Conservation (phyloP, 2,329 filamentous ascomycete species). For the Rhynchosporium agropyri region DNA sequence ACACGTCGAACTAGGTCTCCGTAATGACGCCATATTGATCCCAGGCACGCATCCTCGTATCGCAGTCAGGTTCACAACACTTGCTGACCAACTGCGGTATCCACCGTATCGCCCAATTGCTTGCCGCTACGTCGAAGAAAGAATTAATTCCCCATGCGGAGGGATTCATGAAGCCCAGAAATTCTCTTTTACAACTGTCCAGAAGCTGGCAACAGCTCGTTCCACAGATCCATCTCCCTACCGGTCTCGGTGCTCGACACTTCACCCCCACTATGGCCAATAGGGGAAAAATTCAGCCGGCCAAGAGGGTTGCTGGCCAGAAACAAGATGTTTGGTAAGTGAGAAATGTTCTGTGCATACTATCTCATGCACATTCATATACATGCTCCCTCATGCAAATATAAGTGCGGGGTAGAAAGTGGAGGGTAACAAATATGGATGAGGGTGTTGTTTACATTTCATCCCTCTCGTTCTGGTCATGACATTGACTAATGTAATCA, state of each 20-base stretch:
- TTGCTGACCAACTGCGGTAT: conserved; percentile 1
- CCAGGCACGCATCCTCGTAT: neutral
- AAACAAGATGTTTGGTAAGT: conserved; percentile 61
- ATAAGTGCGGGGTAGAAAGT: conserved; percentile 18
- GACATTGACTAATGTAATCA: conserved; percentile 56
- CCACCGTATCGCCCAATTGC: conserved; percentile 1
- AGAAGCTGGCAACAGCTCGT: conserved; percentile 18
- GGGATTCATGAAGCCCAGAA: conserved; percentile 24
- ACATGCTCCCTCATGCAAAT: neutral
- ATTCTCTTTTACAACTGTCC: conserved; percentile 18
- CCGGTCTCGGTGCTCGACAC: conserved; percentile 29
- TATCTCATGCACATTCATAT: neutral
- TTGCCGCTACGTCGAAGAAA: neutral
- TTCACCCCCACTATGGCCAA: conserved; percentile 38
- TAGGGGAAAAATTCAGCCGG: conserved; percentile 50
- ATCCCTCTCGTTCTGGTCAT: conserved; percentile 1
- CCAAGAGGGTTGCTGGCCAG: conserved; percentile 55
- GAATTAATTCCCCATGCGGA: conserved; percentile 1
- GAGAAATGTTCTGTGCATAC: neutral
- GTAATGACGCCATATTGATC: conserved; percentile 20
- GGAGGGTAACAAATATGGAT: neutral
- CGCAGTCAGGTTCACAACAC: conserved; percentile 6
- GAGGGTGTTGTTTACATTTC: neutral
- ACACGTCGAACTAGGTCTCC: conserved; percentile 6
- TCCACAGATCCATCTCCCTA: conserved; percentile 4